These are phyloP conservation scores for Cercophora newfieldiana DNA, from an alignment of 495 filamentous ascomycete species.

Conservation along the genomic window DNA sequence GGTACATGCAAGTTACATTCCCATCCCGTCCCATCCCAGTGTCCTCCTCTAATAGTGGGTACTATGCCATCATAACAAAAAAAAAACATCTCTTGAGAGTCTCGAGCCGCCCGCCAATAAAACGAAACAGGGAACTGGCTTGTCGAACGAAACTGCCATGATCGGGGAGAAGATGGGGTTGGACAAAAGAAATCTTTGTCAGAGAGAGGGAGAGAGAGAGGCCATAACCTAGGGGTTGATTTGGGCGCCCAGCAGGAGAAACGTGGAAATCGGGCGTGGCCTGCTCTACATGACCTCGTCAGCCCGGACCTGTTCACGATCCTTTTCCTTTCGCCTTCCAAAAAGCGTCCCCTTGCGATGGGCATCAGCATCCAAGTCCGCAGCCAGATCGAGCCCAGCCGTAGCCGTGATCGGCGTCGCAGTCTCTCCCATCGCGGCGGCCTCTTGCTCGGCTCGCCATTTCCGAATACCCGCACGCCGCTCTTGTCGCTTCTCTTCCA, in stretches of 20 bases:
- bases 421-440: constrained; percentile 22
- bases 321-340: constrained; percentile 33
- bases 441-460: constrained; percentile 46
- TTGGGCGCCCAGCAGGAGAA: constrained; percentile 9
- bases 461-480: constrained; percentile 49
- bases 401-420: constrained; percentile 14
- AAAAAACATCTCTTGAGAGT: neutral
- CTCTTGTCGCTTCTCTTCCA: constrained; percentile 62
- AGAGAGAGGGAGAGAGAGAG: neutral
- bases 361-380: constrained; percentile 29
- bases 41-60: neutral
- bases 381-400: constrained; percentile 32
- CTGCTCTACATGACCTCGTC: constrained; percentile 37
- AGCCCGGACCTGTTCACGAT: constrained; percentile 30
- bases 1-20: constrained; percentile 13
- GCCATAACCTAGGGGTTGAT: neutral
- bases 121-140: neutral
- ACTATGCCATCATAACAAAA: neutral
- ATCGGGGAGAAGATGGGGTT: neutral
- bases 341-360: constrained; percentile 45
- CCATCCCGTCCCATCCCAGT: neutral
- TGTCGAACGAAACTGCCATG: neutral
- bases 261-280: constrained; percentile 26
- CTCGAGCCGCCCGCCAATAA: neutral
- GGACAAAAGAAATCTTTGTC: too few relatives aligned